These are phyloP conservation scores for Fusarium scirpi DNA, from an alignment of 2,329 filamentous ascomycete genomes.

Conservation along the genomic window DNA sequence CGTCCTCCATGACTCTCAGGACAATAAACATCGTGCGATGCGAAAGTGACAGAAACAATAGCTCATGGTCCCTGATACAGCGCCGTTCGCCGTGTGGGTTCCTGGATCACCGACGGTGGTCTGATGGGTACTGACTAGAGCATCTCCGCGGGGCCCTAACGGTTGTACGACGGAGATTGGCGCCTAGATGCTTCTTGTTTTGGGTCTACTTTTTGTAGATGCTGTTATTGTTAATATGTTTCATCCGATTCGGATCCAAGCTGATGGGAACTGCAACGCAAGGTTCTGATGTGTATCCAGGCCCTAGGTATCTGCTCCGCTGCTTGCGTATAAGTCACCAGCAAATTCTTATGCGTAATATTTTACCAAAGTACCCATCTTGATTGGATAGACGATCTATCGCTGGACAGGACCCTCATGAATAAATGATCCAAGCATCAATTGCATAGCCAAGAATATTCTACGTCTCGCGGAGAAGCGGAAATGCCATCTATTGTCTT, in stretches of 20 bases:
- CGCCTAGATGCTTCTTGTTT: conserved; percentile 17
- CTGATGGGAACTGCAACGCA: conserved; percentile 10
- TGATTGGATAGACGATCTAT: conserved; percentile 7
- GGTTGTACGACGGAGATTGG: background rate
- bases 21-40: conserved; percentile 27
- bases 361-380: background rate
- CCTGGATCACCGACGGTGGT: conserved; percentile 41
- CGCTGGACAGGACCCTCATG: background rate
- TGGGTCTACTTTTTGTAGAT: conserved; percentile 1
- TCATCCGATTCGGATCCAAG: conserved; percentile 8
- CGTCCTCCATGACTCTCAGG: conserved; percentile 2
- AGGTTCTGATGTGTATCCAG: conserved; percentile 10
- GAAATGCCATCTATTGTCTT: conserved; percentile 37
- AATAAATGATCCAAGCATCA: background rate
- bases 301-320: conserved; percentile 11
- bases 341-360: background rate
- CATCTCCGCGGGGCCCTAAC: conserved; percentile 44
- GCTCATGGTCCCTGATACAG: conserved; percentile 6
- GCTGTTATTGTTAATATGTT: conserved; percentile 15
- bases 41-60: conserved; percentile 12
- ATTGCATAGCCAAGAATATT: background rate
- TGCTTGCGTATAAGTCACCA: conserved; percentile 11
- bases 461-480: conserved; percentile 42
- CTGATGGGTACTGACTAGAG: conserved; percentile 37
- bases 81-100: conserved; percentile 28